phyloP scores from a whole-genome alignment of 257 asterid genomes.

The Buddleja alternifolia region DNA sequence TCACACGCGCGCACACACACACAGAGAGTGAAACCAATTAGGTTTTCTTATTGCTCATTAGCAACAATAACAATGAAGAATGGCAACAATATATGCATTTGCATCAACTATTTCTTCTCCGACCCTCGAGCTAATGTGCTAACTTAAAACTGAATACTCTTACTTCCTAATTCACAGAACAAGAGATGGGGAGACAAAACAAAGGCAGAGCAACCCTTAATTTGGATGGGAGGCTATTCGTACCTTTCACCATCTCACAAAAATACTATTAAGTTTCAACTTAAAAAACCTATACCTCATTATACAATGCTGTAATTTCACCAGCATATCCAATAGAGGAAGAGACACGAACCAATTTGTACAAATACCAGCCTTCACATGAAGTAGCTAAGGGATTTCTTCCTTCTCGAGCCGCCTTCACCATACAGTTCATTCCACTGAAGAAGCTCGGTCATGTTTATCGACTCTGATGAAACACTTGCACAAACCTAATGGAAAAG shows the following conservation, averaged over 20 bases:
- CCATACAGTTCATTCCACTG: conserved; percentile 91
- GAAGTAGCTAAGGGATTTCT: conserved; percentile 77
- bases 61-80: conserved; percentile 37
- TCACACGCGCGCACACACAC: too few species aligned
- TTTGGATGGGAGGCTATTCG: conserved; percentile 36
- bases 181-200: conserved; percentile 47
- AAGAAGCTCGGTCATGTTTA: conserved; percentile 72
- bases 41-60: conserved; percentile 32
- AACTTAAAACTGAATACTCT: conserved; percentile 17
- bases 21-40: conserved; percentile 16
- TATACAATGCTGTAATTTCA: conserved; percentile 38
- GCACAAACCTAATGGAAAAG: conserved; percentile 61
- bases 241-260: conserved; percentile 43
- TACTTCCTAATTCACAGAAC: conserved; percentile 17
- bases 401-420: conserved; percentile 81
- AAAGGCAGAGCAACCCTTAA: conserved; percentile 40
- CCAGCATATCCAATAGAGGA: conserved; percentile 28
- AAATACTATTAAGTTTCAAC: conserved; percentile 32
- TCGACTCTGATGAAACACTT: conserved; percentile 78
- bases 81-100: conserved; percentile 27
- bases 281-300: conserved; percentile 46
- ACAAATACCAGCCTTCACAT: too few species aligned
- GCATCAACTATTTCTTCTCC: conserved; percentile 35
- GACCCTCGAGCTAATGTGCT: conserved; percentile 26
- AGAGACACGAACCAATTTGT: too few species aligned